Conservation (phyloP, 1,284 basidiomycete genomes). For the Kwoniella shivajii region DNA sequence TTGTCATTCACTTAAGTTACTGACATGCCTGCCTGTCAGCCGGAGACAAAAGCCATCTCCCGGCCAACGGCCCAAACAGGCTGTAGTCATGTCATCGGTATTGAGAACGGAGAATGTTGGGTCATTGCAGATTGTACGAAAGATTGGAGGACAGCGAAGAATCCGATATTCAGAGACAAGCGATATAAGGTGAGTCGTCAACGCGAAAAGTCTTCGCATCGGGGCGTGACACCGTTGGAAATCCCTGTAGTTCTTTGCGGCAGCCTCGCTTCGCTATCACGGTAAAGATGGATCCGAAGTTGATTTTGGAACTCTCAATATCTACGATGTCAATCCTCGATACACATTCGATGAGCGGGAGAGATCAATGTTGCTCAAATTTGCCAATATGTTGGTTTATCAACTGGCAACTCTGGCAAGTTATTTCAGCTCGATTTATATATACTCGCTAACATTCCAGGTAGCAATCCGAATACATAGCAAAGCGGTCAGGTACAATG, state of each 20-base stretch:
- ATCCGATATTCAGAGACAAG: conserved; percentile 16
- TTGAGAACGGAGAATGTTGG: conserved; percentile 1
- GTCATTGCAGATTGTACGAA: conserved; percentile 14
- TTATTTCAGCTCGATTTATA: not conserved
- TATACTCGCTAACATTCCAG: not conserved
- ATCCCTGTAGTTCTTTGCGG: conserved; percentile 40
- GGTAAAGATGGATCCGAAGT: conserved; percentile 22
- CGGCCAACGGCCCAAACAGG: not conserved
- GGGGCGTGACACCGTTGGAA: too few relatives aligned
- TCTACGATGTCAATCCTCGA: conserved; percentile 29
- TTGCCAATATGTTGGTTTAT: conserved; percentile 50
- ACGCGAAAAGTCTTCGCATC: too few relatives aligned
- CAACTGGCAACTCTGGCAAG: conserved; percentile 46
- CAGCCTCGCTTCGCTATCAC: conserved; percentile 38
- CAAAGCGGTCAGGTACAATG: conserved; percentile 38
- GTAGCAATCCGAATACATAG: conserved; percentile 40
- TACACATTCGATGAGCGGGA: conserved; percentile 35
- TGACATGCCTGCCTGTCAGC: not conserved
- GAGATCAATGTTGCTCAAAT: conserved; percentile 35
- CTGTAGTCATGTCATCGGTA: conserved; percentile 10
- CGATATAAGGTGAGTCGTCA: conserved; percentile 19
- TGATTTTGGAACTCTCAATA: conserved; percentile 40
- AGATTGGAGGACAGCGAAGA: conserved; percentile 41
- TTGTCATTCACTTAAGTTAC: not conserved
- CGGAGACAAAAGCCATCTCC: not conserved